Percentiles rank a stretch among this genome's conserved stretches.
phyloP scores from a whole-genome alignment of 495 filamentous ascomycete genomes.

The Patellaria atrata region DNA sequence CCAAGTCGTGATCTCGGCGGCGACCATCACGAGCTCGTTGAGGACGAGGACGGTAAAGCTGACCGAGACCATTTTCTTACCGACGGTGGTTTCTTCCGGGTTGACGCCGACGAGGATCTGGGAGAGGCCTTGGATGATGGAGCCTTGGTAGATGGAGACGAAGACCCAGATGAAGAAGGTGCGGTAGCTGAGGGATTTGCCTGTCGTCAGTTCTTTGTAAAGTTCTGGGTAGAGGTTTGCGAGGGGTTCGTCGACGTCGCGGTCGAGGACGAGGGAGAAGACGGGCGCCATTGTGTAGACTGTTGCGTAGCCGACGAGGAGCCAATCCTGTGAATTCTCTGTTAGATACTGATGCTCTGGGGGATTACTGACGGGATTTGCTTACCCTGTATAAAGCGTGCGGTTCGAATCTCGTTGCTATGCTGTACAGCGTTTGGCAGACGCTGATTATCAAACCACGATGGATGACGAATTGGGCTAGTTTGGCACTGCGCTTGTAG shows the following conservation, averaged over 20 bases:
- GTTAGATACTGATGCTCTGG: too few species aligned
- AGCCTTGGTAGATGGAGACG: slow-evolving; percentile 87
- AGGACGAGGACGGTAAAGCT: slow-evolving; percentile 85
- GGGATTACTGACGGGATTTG: too few species aligned
- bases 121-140: slow-evolving; percentile 81
- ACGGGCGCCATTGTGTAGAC: slow-evolving; percentile 92
- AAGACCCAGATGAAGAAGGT: slow-evolving; percentile 98
- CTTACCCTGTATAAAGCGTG: slow-evolving; percentile 72
- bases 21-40: slow-evolving; percentile 95
- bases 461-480: slow-evolving; percentile 97
- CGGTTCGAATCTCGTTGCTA: slow-evolving; percentile 79
- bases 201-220: slow-evolving; percentile 85
- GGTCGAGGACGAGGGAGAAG: slow-evolving; percentile 89
- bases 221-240: slow-evolving; percentile 94
- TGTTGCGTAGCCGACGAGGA: slow-evolving; percentile 92
- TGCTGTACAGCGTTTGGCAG: slow-evolving; percentile 94
- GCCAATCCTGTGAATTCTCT: slow-evolving; percentile 57
- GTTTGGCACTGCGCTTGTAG: slow-evolving; percentile 90
- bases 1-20: slow-evolving; percentile 92
- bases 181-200: slow-evolving; percentile 70
- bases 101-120: slow-evolving; percentile 71
- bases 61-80: slow-evolving; percentile 63
- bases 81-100: slow-evolving; percentile 30
- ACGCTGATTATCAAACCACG: slow-evolving; percentile 88
- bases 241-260: slow-evolving; percentile 83